These are phyloP conservation scores for Penicillium brasilianum DNA, from an alignment of 2,329 filamentous ascomycete genomes.

Conservation along the genomic window DNA sequence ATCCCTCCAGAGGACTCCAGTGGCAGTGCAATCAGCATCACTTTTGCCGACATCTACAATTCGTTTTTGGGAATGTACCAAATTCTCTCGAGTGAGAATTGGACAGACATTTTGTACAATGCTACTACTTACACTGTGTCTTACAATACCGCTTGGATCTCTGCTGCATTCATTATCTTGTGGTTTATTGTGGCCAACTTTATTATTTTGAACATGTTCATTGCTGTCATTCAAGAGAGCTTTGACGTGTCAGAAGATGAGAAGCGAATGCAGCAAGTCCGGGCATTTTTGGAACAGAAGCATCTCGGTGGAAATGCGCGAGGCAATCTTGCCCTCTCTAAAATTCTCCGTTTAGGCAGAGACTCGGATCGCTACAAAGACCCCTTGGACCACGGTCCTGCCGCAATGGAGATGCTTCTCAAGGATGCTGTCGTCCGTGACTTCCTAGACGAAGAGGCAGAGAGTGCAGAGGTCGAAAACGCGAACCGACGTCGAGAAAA, in stretches of 20 bases:
- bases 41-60: constrained; percentile 91
- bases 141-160: constrained; percentile 85
- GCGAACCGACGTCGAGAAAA: constrained; percentile 33
- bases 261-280: constrained; percentile 94
- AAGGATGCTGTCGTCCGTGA: constrained; percentile 95
- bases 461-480: constrained; percentile 27
- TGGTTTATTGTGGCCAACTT: constrained; percentile 98
- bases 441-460: constrained; percentile 78
- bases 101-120: constrained; percentile 86
- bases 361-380: constrained; percentile 70
- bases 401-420: constrained; percentile 92
- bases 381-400: constrained; percentile 87
- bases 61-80: constrained; percentile 98
- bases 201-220: constrained; percentile 99
- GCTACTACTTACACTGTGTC: constrained; percentile 71
- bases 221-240: constrained; percentile 99
- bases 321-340: constrained; percentile 69
- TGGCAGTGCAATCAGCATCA: constrained; percentile 70
- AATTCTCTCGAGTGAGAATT: constrained; percentile 92
- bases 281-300: constrained; percentile 89
- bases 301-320: constrained; percentile 72
- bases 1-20: constrained; percentile 67
- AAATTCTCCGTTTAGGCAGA: constrained; percentile 66
- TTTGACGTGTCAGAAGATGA: constrained; percentile 99
- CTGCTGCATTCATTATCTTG: constrained; percentile 84